Conservation (phyloP, 1,284 basidiomycete species). For the Sanghuangporus baumii region DNA sequence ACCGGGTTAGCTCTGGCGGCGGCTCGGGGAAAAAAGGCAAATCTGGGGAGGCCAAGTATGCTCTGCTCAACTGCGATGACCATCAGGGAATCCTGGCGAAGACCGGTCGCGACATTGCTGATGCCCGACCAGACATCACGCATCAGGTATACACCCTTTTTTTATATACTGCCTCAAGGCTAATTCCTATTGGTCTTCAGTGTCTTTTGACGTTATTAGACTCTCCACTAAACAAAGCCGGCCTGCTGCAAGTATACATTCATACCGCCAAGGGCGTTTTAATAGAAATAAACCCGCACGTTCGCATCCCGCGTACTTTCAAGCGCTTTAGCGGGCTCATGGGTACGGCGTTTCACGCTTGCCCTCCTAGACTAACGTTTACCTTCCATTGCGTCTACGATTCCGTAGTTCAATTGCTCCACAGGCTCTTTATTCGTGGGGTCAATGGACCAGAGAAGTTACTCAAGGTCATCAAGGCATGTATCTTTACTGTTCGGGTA, state of each 20-base stretch:
- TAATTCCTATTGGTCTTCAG: conserved; percentile 34
- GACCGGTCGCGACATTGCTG: conserved; percentile 96
- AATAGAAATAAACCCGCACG: conserved; percentile 98
- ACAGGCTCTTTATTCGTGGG: conserved; percentile 92
- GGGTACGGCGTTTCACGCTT: conserved; percentile 55
- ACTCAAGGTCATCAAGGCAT: conserved; percentile 89
- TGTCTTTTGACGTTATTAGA: conserved; percentile 96
- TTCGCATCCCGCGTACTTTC: conserved; percentile 96
- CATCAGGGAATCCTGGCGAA: conserved; percentile 98
- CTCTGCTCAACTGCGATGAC: conserved; percentile 96
- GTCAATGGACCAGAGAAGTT: conserved; percentile 97
- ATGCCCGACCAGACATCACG: conserved; percentile 97
- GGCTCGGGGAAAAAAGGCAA: conserved; percentile 42
- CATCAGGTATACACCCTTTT: conserved; percentile 70
- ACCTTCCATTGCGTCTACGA: not conserved
- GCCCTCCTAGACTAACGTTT: not conserved
- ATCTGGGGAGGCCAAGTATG: conserved; percentile 87
- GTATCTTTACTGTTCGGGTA: not conserved
- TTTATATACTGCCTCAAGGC: not conserved
- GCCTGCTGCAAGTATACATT: conserved; percentile 95
- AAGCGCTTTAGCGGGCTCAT: conserved; percentile 98
- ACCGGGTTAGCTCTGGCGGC: conserved; percentile 67
- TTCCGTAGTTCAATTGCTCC: conserved; percentile 85
- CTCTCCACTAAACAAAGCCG: conserved; percentile 97
- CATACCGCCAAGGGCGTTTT: conserved; percentile 96